Conservation (phyloP, 1,284 basidiomycete genomes). For the Volvariella volvacea region DNA sequence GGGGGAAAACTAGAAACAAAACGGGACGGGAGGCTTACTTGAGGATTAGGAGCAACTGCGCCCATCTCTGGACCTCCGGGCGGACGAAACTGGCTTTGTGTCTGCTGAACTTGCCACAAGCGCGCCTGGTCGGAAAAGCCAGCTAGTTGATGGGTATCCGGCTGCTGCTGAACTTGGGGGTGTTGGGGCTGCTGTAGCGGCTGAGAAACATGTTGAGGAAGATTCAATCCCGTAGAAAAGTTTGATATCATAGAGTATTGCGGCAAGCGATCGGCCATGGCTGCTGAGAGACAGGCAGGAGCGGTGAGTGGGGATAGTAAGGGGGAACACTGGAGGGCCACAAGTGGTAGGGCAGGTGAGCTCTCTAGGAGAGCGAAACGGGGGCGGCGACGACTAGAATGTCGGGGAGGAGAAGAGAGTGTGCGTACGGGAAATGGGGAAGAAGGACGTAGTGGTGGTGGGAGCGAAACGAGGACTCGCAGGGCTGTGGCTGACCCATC, state of each 20-base stretch:
- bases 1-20: constrained; percentile 2
- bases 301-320: constrained; percentile 18
- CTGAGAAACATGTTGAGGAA: constrained; percentile 35
- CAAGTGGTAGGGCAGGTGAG: constrained; percentile 13
- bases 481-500: constrained; percentile 35
- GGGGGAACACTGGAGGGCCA: constrained; percentile 10
- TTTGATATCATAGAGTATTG: constrained; percentile 44
- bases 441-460: constrained; percentile 27
- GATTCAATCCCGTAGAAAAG: constrained; percentile 35
- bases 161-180: constrained; percentile 29
- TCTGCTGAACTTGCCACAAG: constrained; percentile 52
- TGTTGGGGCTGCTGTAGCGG: constrained; percentile 41
- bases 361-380: constrained; percentile 13
- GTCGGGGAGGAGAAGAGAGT: constrained; percentile 7
- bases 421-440: constrained; percentile 10
- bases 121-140: constrained; percentile 41
- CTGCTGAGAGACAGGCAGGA: constrained; percentile 18
- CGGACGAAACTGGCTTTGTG: constrained; percentile 31
- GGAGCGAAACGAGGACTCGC: constrained; percentile 35
- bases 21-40: constrained; percentile 32
- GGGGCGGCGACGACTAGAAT: neutral
- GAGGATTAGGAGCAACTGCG: constrained; percentile 30
- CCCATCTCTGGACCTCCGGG: constrained; percentile 35
- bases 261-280: constrained; percentile 56
- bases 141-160: constrained; percentile 33